Evolutionary conservation across 495 filamentous ascomycete species (phyloP), one percentile per base, ranked within the genome.

Genomic region (Aspergillus sparsus): DNA sequence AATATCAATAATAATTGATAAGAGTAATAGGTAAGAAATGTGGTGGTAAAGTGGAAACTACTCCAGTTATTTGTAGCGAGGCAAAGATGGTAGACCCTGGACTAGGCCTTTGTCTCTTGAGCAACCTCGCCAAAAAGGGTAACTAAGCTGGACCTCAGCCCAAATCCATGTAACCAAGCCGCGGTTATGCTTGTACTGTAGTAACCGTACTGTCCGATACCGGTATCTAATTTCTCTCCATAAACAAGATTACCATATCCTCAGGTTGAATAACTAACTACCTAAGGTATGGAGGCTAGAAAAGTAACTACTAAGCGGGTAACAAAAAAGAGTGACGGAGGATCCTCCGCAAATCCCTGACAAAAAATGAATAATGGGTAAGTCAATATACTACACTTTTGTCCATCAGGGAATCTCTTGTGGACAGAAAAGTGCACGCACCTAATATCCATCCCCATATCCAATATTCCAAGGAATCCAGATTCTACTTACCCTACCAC

Each of bases 1-100:
- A 60, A 49, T 31, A 54, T 9, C 7, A 60, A 35, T 46, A 13
- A 49, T 54, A 60, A 60, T 39, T 37, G 54, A 53, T 53, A 49
- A 33, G 21, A 50, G 46, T 18, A 50, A 36, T 36, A 42, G 21
- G 21, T 27, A 27, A 41, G 18, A 51, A 51, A 21, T 9, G 33
- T 49, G 34, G 44, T 13, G 7, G 53, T n/a, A 21, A 9, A 27
- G 13, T 21, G 39, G 16, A 50, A 45, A 10, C 39, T 44, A 27
- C 41, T 16, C 52, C 36, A 54, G 27, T 16, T 54, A 27, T 27
- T 27, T 27, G 21, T 27, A 27, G 21, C 21, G 21, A 27, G 21
- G 1, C 21, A 27, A 27, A 27, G 21, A 27, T 27, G 21, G 21
- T 27, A 27, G 21, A 27, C n/a, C n/a, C n/a, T n/a, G n/a, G 21